phyloP scores from a whole-genome alignment of 2,329 filamentous ascomycete species.

The Emmonsiellopsis sp. region DNA sequence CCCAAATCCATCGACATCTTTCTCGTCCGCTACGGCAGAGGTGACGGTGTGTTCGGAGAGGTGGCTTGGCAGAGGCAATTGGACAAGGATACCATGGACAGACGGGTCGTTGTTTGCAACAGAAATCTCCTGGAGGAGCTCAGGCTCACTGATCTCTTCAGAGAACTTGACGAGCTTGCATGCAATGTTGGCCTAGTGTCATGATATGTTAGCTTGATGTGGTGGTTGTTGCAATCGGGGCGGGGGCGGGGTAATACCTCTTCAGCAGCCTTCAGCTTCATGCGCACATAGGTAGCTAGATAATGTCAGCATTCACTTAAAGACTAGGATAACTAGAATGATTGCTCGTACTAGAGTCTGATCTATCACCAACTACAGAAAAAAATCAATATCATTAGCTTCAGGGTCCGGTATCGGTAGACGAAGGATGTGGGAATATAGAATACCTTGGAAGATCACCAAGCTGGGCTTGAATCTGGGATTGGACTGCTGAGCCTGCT shows the following conservation, averaged over 20 bases:
- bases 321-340: slow-evolving; percentile 12
- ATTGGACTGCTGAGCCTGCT: slow-evolving; percentile 69
- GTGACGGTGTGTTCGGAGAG: slow-evolving; percentile 87
- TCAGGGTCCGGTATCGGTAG: neutral
- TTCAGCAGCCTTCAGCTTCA: slow-evolving; percentile 95
- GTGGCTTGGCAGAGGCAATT: slow-evolving; percentile 80
- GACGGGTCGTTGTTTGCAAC: slow-evolving; percentile 75
- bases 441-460: slow-evolving; percentile 86
- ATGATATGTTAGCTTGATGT: slow-evolving; percentile 1
- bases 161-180: slow-evolving; percentile 80
- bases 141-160: slow-evolving; percentile 69
- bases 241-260: slow-evolving; percentile 50
- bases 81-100: slow-evolving; percentile 88
- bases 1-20: slow-evolving; percentile 97
- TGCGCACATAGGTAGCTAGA: slow-evolving; percentile 91
- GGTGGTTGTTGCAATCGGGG: neutral
- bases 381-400: slow-evolving; percentile 7
- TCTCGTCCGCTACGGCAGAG: slow-evolving; percentile 81
- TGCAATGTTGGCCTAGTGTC: slow-evolving; percentile 68
- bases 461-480: slow-evolving; percentile 80
- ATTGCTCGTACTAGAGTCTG: slow-evolving; percentile 67
- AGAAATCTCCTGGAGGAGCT: slow-evolving; percentile 74
- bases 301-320: slow-evolving; percentile 15
- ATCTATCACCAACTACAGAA: slow-evolving; percentile 70
- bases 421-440: neutral